Percentiles rank a stretch among this genome's conserved stretches.
phyloP scores from a whole-genome alignment of 2,329 filamentous ascomycete genomes.

The Pyrenophora graminea region DNA sequence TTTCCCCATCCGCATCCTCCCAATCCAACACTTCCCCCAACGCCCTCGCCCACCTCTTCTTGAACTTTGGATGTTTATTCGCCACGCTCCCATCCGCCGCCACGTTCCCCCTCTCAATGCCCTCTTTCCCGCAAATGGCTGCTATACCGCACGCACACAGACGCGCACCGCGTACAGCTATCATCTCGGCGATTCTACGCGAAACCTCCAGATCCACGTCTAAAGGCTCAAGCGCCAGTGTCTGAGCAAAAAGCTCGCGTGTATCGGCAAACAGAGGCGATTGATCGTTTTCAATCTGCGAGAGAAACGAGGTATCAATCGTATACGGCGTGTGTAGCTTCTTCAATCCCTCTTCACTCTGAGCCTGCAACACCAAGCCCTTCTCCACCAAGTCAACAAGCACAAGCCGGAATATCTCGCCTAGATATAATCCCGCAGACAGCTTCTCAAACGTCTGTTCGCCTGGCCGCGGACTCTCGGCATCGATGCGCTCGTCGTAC shows the following conservation, averaged over 20 bases:
- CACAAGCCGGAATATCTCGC: conserved; percentile 52
- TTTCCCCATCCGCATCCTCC: conserved; percentile 24
- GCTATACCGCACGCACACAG: conserved; percentile 47
- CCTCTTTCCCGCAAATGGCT: conserved; percentile 44
- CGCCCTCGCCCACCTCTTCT: conserved; percentile 47
- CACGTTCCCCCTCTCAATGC: conserved; percentile 40
- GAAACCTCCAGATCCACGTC: conserved; percentile 35
- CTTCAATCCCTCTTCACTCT: conserved; percentile 35
- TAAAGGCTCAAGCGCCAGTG: conserved; percentile 24
- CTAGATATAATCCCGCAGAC: conserved; percentile 52
- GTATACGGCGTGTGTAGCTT: conserved; percentile 58
- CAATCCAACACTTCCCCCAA: conserved; percentile 47
- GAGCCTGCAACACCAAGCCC: conserved; percentile 71
- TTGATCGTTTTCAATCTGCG: conserved; percentile 73
- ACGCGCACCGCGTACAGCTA: conserved; percentile 42
- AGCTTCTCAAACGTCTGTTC: conserved; percentile 54
- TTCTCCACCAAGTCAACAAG: conserved; percentile 65
- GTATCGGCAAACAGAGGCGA: conserved; percentile 25
- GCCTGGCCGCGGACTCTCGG: conserved; percentile 50
- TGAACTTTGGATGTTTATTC: conserved; percentile 50
- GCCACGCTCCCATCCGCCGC: conserved; percentile 48
- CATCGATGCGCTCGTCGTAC: conserved; percentile 56
- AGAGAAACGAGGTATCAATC: conserved; percentile 87
- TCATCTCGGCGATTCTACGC: conserved; percentile 36
- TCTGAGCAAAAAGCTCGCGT: conserved; percentile 24